Percentiles rank a stretch among this genome's conserved stretches.
Evolutionary conservation across 2,329 filamentous ascomycete species (phyloP).

Genomic region (Sporothrix euskadiensis): DNA sequence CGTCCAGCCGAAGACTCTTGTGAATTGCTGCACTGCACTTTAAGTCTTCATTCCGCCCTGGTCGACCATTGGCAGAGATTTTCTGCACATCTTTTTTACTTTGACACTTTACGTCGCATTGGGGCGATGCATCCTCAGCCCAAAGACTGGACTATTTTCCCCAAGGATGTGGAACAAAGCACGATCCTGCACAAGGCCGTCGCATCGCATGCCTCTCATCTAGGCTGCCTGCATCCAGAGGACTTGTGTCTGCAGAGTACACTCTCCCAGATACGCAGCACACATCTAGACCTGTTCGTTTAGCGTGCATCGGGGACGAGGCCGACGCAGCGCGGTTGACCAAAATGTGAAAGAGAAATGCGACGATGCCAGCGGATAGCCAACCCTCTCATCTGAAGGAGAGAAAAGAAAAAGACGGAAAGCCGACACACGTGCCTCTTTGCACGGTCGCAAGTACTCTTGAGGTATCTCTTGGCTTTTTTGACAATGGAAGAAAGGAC

Average conservation of each 20-base stretch:
- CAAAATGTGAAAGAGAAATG: neutral
- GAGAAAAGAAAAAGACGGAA: neutral
- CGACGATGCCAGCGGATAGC: conserved; percentile 13
- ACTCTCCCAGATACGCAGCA: neutral
- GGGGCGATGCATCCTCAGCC: neutral
- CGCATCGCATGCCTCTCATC: conserved; percentile 3
- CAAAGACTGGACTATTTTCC: neutral
- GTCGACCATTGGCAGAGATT: neutral
- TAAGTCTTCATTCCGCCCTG: neutral
- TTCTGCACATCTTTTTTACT: neutral
- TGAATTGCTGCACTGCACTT: neutral
- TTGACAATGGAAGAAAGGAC: neutral
- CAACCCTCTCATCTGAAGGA: neutral
- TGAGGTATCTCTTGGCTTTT: neutral
- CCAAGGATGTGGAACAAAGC: conserved; percentile 14
- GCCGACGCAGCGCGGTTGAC: neutral
- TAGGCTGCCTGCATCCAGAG: neutral
- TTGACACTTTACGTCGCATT: neutral
- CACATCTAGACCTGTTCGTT: neutral
- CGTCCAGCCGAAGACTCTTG: neutral
- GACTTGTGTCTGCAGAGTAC: neutral
- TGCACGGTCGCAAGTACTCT: neutral
- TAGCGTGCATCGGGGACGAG: neutral
- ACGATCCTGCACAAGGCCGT: conserved; percentile 16
- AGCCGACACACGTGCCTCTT: neutral